Base-by-base conservation (phyloP, 2,329 filamentous ascomycete species). In the Chalaropsis thielavioides region DNA sequence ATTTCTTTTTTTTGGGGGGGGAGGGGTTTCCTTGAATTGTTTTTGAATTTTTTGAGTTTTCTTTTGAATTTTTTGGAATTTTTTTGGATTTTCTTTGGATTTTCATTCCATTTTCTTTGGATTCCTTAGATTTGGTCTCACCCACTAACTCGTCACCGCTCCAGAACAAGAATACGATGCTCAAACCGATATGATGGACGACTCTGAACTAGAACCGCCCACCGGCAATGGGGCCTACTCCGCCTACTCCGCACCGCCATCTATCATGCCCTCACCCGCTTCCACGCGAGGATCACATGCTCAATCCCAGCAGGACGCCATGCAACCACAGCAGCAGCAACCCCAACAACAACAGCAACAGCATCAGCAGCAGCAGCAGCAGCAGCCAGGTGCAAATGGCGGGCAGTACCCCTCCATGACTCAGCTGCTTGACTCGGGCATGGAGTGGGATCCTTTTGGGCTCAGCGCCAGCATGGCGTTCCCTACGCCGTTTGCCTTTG, bases 101-200 rank as follows among this genome's bases (percentile, higher is more conserved):
- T n/a, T n/a, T n/a, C n/a, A n/a, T n/a, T n/a, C n/a, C n/a, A n/a
- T n/a, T n/a, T n/a, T n/a, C n/a, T n/a, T n/a, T n/a, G n/a, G n/a
- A n/a, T n/a, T n/a, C n/a, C n/a, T n/a, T n/a, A n/a, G n/a, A 4
- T 83, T 74, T 84, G 81, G 81, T 59, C 80, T 85, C 80, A 81
- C 84, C 85, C 80, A 78, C 81, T 87, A 79, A 88, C 82, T 80
- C 74, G 3, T 15, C 77, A 75, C 84, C 76, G 78, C 72, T 81
- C 80, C 79, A 96, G 92, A 97, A 79, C 91, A 95, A 81, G 92
- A 97, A 79, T 97, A 96, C 77, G 92, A 96, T 74, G 88, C 90
- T 64, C 89, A 90, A 77, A 84, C 83, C 74, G 90, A 92, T 71
- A 89, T 95, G 81, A 85, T 95, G 74, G 92, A 96, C 72, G 89